phyloP scores from a whole-genome alignment of 225 moss, liverwort and hornwort genomes.

The Takakia lepidozioides region DNA sequence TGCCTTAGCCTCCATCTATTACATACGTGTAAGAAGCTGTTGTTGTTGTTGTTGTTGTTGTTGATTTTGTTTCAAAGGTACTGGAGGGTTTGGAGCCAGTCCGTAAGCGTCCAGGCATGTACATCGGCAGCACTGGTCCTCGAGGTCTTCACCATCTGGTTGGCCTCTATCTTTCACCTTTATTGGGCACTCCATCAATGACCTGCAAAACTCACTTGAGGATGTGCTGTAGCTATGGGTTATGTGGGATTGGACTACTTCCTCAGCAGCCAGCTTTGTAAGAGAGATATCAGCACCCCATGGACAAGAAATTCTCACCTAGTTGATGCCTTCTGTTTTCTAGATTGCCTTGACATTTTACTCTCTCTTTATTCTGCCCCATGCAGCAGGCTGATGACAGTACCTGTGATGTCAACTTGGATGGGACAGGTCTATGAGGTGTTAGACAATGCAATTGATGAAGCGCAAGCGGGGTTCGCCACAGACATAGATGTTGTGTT shows the following conservation, averaged over 20 bases:
- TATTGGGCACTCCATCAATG: slow-evolving; percentile 1
- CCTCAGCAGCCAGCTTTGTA: too few relatives aligned
- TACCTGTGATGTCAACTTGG: background rate
- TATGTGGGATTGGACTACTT: background rate
- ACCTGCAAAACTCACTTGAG: too few relatives aligned
- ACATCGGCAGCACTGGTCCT: slow-evolving; percentile 92
- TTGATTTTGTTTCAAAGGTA: slow-evolving; percentile 41
- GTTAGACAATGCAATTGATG: slow-evolving; percentile 94
- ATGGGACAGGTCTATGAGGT: slow-evolving; percentile 81
- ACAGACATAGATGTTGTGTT: slow-evolving; percentile 61
- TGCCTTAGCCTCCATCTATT: too few relatives aligned
- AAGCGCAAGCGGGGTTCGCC: slow-evolving; percentile 96
- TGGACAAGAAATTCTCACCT: too few relatives aligned
- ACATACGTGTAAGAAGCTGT: too few relatives aligned
- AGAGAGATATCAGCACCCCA: too few relatives aligned
- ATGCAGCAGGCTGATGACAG: background rate
- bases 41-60: too few relatives aligned
- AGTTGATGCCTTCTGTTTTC: too few relatives aligned
- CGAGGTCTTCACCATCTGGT: slow-evolving; percentile 95
- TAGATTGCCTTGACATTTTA: too few relatives aligned
- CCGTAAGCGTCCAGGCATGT: slow-evolving; percentile 99
- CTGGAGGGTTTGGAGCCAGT: slow-evolving; percentile 95
- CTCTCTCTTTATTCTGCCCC: background rate
- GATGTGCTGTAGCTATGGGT: background rate
- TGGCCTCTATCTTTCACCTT: background rate